Conservation (phyloP, 78 protist genomes). For the Bodo saltans region DNA sequence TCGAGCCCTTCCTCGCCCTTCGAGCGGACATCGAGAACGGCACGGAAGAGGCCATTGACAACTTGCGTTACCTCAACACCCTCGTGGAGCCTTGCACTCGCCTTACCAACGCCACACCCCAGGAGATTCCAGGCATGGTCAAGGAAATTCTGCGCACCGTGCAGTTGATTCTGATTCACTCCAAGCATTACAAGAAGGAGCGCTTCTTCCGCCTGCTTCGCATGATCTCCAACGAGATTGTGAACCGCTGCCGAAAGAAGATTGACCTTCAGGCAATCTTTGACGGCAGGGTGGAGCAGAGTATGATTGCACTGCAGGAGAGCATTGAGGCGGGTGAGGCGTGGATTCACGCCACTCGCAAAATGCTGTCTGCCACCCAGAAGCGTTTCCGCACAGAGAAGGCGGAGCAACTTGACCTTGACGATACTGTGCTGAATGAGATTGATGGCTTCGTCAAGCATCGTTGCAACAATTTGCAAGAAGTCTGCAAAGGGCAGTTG, state of each 20-base stretch:
- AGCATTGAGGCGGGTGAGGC: slow-evolving; percentile 39
- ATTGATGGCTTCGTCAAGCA: slow-evolving; percentile 78
- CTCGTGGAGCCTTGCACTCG: slow-evolving; percentile 59
- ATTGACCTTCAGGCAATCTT: slow-evolving; percentile 62
- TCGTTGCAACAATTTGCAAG: slow-evolving; percentile 74
- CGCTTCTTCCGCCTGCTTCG: slow-evolving; percentile 52
- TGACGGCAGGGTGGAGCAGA: slow-evolving; percentile 48
- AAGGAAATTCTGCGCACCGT: slow-evolving; percentile 47
- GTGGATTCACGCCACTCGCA: slow-evolving; percentile 31
- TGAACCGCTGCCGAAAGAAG: slow-evolving; percentile 51
- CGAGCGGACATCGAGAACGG: slow-evolving; percentile 28
- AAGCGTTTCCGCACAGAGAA: not conserved
- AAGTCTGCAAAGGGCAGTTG: slow-evolving; percentile 67
- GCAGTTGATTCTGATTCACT: slow-evolving; percentile 57
- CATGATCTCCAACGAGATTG: slow-evolving; percentile 63
- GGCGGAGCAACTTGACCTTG: slow-evolving; percentile 30
- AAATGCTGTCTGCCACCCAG: not conserved
- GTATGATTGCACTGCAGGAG: slow-evolving; percentile 26
- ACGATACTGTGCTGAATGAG: slow-evolving; percentile 62
- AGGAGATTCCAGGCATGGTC: slow-evolving; percentile 50
- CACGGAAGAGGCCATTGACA: slow-evolving; percentile 54
- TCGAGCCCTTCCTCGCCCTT: slow-evolving; percentile 53
- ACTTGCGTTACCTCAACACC: slow-evolving; percentile 49
- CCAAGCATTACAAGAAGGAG: slow-evolving; percentile 57
- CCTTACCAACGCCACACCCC: slow-evolving; percentile 42